phyloP scores from a whole-genome alignment of 1,284 basidiomycete species.

The Mycosarcoma maydis region DNA sequence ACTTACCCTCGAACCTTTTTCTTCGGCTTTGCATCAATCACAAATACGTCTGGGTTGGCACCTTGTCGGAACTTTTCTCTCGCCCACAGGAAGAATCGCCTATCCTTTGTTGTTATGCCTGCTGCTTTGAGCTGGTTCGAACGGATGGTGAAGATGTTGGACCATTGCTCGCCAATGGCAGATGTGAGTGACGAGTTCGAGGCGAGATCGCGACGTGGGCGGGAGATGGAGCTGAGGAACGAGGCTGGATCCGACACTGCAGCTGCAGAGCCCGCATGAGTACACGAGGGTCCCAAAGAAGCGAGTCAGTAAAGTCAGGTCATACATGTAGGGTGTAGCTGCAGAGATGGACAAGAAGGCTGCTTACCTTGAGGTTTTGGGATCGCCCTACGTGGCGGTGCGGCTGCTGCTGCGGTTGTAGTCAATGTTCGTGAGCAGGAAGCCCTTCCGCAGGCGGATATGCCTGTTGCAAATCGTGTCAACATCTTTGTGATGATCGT shows the following conservation, averaged over 20 bases:
- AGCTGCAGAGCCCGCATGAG: background rate
- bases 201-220: conserved; percentile 74
- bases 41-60: conserved; percentile 73
- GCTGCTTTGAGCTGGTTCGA: conserved; percentile 74
- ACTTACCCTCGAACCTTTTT: conserved; percentile 75
- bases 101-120: conserved; percentile 75
- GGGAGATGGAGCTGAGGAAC: conserved; percentile 79
- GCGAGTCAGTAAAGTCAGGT: background rate
- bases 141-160: conserved; percentile 75
- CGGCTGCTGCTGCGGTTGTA: conserved; percentile 17
- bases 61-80: conserved; percentile 79
- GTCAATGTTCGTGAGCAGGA: conserved; percentile 16
- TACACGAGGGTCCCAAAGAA: background rate
- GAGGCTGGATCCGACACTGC: conserved; percentile 41
- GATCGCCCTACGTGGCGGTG: conserved; percentile 9
- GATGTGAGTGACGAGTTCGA: conserved; percentile 51
- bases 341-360: background rate
- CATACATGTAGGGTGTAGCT: background rate
- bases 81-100: conserved; percentile 82
- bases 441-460: conserved; percentile 9
- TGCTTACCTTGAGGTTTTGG: conserved; percentile 18
- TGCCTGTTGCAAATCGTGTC: conserved; percentile 6
- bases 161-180: conserved; percentile 72
- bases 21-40: conserved; percentile 74
- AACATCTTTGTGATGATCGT: conserved; percentile 13